These are phyloP conservation scores for Marasmius oreades DNA, from an alignment of 1,284 basidiomycete species.

Conservation along the genomic window DNA sequence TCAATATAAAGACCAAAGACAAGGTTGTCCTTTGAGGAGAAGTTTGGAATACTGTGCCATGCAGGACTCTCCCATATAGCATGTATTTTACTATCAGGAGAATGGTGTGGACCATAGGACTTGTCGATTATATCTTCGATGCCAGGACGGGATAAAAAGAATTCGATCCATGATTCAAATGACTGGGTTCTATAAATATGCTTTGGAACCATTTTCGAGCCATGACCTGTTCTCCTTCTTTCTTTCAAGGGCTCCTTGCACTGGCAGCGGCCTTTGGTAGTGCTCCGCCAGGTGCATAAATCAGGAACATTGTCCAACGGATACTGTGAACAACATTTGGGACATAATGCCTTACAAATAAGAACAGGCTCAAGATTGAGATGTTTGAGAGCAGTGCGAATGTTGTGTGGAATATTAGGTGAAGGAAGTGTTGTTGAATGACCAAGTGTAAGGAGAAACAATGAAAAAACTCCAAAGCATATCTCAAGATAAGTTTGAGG, in stretches of 20 bases:
- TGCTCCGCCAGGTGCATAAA: not conserved
- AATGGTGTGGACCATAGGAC: no score
- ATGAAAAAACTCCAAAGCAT: not conserved
- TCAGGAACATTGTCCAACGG: not conserved
- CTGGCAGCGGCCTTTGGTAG: not conserved
- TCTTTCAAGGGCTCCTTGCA: slow-evolving; percentile 2
- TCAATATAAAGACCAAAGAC: slow-evolving; percentile 22
- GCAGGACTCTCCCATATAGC: slow-evolving; percentile 18
- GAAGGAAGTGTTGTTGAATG: not conserved
- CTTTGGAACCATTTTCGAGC: slow-evolving; percentile 7
- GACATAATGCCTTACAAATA: slow-evolving; percentile 2
- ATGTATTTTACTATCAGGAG: slow-evolving; percentile 10
- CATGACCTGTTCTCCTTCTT: not conserved
- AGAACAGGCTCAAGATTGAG: slow-evolving; percentile 6
- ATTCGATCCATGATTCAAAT: slow-evolving; percentile 14
- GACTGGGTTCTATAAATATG: slow-evolving; percentile 10
- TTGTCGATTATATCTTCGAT: slow-evolving; percentile 15
- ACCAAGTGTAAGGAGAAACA: not conserved
- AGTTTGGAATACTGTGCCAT: slow-evolving; percentile 15
- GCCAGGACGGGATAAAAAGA: slow-evolving; percentile 12
- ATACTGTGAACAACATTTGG: slow-evolving; percentile 9
- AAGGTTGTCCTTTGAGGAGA: slow-evolving; percentile 13
- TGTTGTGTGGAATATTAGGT: not conserved
- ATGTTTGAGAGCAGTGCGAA: not conserved
- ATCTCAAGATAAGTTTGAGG: not conserved